These are phyloP conservation scores for Agastache rugosa DNA, from an alignment of 257 asterid species.

Conservation along the genomic window DNA sequence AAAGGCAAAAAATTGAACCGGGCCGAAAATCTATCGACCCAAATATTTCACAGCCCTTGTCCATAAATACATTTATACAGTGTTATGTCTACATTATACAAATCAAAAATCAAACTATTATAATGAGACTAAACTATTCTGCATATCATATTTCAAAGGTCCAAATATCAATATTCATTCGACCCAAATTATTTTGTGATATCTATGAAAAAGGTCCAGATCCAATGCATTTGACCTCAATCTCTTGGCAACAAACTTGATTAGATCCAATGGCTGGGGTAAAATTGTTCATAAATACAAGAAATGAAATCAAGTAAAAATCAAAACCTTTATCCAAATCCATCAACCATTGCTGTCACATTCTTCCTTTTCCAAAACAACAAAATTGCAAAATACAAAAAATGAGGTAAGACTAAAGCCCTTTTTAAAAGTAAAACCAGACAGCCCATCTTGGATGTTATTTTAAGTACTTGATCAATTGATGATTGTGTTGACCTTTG, in stretches of 20 bases:
- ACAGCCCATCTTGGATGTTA: constrained; percentile 52
- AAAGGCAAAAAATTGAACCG: too few species aligned
- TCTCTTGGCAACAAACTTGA: neutral
- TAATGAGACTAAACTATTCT: too few species aligned
- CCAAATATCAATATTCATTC: too few species aligned
- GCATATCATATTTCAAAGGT: too few species aligned
- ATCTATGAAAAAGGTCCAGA: too few species aligned
- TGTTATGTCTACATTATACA: too few species aligned
- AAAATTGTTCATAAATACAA: constrained; percentile 1
- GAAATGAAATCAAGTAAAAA: neutral
- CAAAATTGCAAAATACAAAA: constrained; percentile 7
- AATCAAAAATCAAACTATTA: too few species aligned
- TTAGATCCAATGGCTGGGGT: constrained; percentile 26
- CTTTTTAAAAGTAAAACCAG: constrained; percentile 58
- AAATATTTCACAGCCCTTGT: too few species aligned
- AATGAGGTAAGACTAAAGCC: constrained; percentile 21
- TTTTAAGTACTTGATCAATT: constrained; percentile 52
- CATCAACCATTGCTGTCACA: constrained; percentile 28
- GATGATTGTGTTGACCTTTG: constrained; percentile 69
- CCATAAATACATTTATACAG: too few species aligned
- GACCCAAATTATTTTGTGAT: too few species aligned
- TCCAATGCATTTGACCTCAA: too few species aligned
- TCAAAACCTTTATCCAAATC: neutral
- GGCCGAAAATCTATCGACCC: too few species aligned
- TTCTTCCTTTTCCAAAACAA: constrained; percentile 31